Evolutionary conservation across 768 basidiomycete genomes (phyloP).

Genomic region (Holtermanniella nyarrowii): DNA sequence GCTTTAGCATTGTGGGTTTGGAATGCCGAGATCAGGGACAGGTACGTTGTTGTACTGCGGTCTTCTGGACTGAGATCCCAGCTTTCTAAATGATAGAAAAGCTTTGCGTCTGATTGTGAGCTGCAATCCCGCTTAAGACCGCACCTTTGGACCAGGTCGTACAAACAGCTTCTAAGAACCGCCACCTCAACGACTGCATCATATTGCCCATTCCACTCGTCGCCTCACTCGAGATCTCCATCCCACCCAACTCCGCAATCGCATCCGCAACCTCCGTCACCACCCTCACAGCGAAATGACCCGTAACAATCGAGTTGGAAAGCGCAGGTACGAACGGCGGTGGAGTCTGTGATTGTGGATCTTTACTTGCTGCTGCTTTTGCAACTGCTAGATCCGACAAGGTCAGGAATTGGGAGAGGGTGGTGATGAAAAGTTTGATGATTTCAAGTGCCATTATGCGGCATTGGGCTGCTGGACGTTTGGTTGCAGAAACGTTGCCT

Average conservation of each 20-base stretch:
- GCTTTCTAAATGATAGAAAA: slow-evolving; percentile 75
- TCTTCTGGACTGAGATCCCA: slow-evolving; percentile 61
- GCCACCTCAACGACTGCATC: slow-evolving; percentile 74
- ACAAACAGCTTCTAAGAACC: slow-evolving; percentile 71
- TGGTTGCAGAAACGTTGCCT: slow-evolving; percentile 44
- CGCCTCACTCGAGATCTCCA: slow-evolving; percentile 69
- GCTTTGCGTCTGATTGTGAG: slow-evolving; percentile 56
- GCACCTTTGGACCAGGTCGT: slow-evolving; percentile 73
- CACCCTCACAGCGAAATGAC: slow-evolving; percentile 67
- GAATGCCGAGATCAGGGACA: slow-evolving; percentile 9
- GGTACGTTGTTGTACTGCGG: slow-evolving; percentile 30
- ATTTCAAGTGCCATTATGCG: slow-evolving; percentile 80
- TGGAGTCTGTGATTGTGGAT: slow-evolving; percentile 41
- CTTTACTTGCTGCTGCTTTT: slow-evolving; percentile 46
- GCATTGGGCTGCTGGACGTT: slow-evolving; percentile 73
- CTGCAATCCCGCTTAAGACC: slow-evolving; percentile 19
- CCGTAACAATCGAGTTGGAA: slow-evolving; percentile 71
- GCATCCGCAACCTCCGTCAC: slow-evolving; percentile 78
- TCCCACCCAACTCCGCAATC: slow-evolving; percentile 62
- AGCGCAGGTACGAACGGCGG: slow-evolving; percentile 51
- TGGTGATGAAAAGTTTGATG: slow-evolving; percentile 70
- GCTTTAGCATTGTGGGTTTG: slow-evolving; percentile 57
- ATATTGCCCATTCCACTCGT: slow-evolving; percentile 55
- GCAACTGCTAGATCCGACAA: slow-evolving; percentile 68
- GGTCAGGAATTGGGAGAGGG: slow-evolving; percentile 75